Evolutionary conservation across 129 eudicot genomes (phyloP).

Genomic region (Artemisia argyi): DNA sequence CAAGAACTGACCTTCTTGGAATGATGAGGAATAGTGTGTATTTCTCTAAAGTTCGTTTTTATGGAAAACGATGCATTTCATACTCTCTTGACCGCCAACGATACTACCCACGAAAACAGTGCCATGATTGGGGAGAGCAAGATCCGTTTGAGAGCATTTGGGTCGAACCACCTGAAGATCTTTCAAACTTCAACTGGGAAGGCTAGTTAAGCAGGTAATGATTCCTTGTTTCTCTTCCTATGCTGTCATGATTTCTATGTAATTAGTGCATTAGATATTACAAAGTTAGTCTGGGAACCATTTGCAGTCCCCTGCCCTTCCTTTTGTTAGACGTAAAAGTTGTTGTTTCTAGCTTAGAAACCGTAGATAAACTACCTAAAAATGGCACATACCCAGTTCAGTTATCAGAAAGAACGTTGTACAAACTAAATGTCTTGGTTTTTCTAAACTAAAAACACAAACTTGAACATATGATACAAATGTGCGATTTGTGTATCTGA

Average conservation of each 20-base stretch:
- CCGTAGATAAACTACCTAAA: not conserved
- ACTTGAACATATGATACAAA: not conserved
- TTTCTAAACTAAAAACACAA: not conserved
- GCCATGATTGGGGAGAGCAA: conserved; percentile 93
- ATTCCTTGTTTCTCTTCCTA: not conserved
- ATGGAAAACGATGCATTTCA: conserved; percentile 76
- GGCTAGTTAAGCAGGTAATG: conserved; percentile 39
- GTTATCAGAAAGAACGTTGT: not conserved
- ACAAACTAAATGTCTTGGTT: not conserved
- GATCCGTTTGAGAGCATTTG: conserved; percentile 88
- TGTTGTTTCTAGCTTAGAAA: no score
- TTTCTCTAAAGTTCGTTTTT: conserved; percentile 82
- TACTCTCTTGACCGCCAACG: conserved; percentile 68
- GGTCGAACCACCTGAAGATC: conserved; percentile 86
- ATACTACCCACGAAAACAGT: conserved; percentile 82
- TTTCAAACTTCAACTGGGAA: conserved; percentile 47
- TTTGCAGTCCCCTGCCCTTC: no score
- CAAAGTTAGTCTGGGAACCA: not conserved
- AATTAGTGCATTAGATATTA: not conserved
- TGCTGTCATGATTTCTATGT: conserved; percentile 15
- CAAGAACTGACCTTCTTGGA: conserved; percentile 77
- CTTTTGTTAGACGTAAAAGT: no score
- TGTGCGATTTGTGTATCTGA: no score
- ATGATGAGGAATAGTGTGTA: conserved; percentile 79
- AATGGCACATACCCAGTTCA: not conserved